Percentiles rank a stretch among this genome's conserved stretches.
Evolutionary conservation across 768 basidiomycete species (phyloP).

Genomic region (Boletus barrowsii): DNA sequence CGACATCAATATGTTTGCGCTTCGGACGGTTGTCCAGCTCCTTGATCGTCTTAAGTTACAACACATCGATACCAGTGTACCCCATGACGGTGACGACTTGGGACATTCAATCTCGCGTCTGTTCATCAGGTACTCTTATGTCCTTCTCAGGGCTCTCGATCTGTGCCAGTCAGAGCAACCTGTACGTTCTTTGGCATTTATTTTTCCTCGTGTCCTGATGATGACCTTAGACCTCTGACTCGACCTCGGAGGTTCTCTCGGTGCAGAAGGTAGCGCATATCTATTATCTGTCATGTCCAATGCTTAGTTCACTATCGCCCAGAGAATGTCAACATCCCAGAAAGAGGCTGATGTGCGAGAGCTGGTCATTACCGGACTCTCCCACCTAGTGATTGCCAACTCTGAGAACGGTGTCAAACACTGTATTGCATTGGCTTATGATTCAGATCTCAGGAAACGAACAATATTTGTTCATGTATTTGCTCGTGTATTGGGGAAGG

Average conservation of each 20-base stretch:
- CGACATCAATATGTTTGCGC: constrained; percentile 71
- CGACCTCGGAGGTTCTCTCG: constrained; percentile 47
- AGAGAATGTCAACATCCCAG: constrained; percentile 44
- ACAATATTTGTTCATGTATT: constrained; percentile 84
- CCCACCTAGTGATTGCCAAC: constrained; percentile 80
- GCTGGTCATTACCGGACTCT: constrained; percentile 73
- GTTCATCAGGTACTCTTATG: constrained; percentile 73
- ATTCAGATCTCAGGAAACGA: constrained; percentile 63
- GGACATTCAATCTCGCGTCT: constrained; percentile 70
- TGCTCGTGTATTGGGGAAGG: constrained; percentile 74
- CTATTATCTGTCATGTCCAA: not conserved
- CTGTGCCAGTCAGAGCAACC: constrained; percentile 44
- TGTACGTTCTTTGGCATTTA: constrained; percentile 31
- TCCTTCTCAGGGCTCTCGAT: constrained; percentile 61
- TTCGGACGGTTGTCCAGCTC: constrained; percentile 72
- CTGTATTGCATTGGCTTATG: constrained; percentile 76
- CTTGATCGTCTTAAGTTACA: constrained; percentile 72
- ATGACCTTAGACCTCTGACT: constrained; percentile 44
- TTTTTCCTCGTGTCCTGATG: constrained; percentile 1
- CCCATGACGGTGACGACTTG: constrained; percentile 58
- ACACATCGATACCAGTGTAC: constrained; percentile 46
- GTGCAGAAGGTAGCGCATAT: constrained; percentile 40
- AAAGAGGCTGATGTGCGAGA: constrained; percentile 66
- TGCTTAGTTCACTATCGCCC: constrained; percentile 15
- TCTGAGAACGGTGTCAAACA: constrained; percentile 88